These are phyloP conservation scores for Viridothelium virens DNA, from an alignment of 495 filamentous ascomycete species.

Conservation along the genomic window DNA sequence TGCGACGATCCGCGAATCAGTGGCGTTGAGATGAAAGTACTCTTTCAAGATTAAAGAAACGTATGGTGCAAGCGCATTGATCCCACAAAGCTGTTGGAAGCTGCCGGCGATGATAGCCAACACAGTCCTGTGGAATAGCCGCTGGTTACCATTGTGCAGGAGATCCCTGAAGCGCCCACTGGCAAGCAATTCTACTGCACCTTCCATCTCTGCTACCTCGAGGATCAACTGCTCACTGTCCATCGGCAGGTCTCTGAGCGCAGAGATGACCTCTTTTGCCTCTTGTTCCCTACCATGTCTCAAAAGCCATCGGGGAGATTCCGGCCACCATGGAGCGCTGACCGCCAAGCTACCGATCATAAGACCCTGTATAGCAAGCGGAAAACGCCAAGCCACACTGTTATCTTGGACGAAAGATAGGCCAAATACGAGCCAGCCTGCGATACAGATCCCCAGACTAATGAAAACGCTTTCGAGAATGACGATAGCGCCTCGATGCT, in stretches of 20 bases:
- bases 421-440: slow-evolving; percentile 19
- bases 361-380: slow-evolving; percentile 8
- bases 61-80: slow-evolving; percentile 26
- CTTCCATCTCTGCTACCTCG: slow-evolving; percentile 17
- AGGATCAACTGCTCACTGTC: slow-evolving; percentile 11
- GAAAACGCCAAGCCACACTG: slow-evolving; percentile 15
- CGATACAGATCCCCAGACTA: slow-evolving; percentile 30
- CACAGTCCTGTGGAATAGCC: slow-evolving; percentile 27
- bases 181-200: slow-evolving; percentile 14
- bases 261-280: slow-evolving; percentile 12
- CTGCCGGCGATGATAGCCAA: slow-evolving; percentile 29
- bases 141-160: slow-evolving; percentile 20
- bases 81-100: slow-evolving; percentile 19
- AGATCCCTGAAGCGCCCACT: slow-evolving; percentile 23
- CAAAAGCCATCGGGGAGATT: slow-evolving; percentile 13
- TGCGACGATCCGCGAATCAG: slow-evolving; percentile 24
- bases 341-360: slow-evolving; percentile 5
- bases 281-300: slow-evolving; percentile 12
- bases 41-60: slow-evolving; percentile 28
- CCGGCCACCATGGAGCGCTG: slow-evolving; percentile 8
- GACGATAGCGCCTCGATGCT: slow-evolving; percentile 42
- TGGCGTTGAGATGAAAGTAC: slow-evolving; percentile 24
- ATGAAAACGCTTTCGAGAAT: slow-evolving; percentile 45
- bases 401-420: slow-evolving; percentile 21
- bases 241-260: slow-evolving; percentile 13